Percentiles rank a stretch among this genome's conserved stretches.
Conservation (phyloP, 2,329 filamentous ascomycete species). For the Colletotrichum sp. region DNA sequence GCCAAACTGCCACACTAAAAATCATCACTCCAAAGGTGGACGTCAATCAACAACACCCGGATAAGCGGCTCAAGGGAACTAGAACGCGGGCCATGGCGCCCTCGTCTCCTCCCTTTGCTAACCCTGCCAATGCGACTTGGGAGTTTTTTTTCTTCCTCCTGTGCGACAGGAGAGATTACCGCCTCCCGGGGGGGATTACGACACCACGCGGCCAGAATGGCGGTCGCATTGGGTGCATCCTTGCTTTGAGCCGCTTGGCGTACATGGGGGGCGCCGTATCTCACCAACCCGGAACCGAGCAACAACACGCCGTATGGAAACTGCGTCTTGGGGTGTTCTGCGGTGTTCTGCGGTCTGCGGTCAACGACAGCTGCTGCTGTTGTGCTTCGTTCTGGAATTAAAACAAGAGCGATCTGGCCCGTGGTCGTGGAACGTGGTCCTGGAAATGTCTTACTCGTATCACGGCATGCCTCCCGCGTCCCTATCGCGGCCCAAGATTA, state of each 20-base stretch:
- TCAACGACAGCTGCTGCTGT: background rate
- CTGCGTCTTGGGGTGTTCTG: background rate
- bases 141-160: background rate
- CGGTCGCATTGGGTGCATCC: constrained; percentile 9
- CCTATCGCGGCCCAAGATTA: background rate
- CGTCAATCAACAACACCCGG: background rate
- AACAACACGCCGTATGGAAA: background rate
- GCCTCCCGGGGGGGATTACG: constrained; percentile 11
- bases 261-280: background rate
- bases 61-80: background rate
- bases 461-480: background rate
- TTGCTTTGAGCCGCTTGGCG: constrained; percentile 20
- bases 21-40: background rate
- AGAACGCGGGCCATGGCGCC: background rate
- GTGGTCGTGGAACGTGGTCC: background rate
- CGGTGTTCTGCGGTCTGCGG: background rate
- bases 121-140: background rate
- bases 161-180: background rate
- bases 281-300: constrained; percentile 7
- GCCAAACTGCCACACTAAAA: background rate
- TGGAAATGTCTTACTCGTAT: constrained; percentile 2
- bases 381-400: background rate
- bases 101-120: background rate
- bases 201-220: constrained; percentile 12
- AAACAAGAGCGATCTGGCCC: background rate